Evolutionary conservation across 192 early-diverging fungal species (phyloP).

Genomic region (Coemansia sp.): DNA sequence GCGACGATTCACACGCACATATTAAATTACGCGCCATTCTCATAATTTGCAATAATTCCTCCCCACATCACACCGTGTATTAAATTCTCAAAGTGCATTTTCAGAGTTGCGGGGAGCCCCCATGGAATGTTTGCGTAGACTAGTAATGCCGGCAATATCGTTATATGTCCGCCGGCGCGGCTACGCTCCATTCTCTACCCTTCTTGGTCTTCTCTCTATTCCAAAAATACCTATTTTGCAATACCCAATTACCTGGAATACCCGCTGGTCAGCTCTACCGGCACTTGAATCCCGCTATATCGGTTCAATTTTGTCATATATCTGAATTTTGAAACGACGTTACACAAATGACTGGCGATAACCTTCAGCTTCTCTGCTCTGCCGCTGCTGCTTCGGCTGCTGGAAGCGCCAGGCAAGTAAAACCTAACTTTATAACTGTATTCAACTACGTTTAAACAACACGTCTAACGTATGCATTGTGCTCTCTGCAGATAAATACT

Average conservation of each 20-base stretch:
- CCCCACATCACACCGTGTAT: neutral
- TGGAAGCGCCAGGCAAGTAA: neutral
- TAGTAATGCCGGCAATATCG: neutral
- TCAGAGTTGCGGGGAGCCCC: neutral
- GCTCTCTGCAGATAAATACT: neutral
- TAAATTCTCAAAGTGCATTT: conserved; percentile 2
- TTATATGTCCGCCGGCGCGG: conserved; percentile 15
- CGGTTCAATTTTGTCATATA: neutral
- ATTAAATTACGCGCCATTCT: neutral
- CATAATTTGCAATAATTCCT: neutral
- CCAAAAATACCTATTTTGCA: neutral
- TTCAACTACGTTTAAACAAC: neutral
- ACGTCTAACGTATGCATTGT: neutral
- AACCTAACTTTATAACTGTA: neutral
- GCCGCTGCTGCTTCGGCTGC: conserved; percentile 26
- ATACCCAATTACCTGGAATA: neutral
- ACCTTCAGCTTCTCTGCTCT: conserved; percentile 50
- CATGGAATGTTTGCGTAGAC: neutral
- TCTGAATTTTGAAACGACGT: neutral
- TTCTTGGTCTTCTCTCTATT: neutral
- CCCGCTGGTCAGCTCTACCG: neutral
- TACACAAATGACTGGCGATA: conserved; percentile 17
- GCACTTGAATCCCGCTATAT: neutral
- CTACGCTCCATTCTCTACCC: neutral
- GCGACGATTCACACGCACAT: too few relatives aligned